A percentile compares a stretch with the other conserved stretches of the same genome.
These are phyloP conservation scores for Alternaria sp. DNA, from an alignment of 2,329 filamentous ascomycete genomes.

Conservation along the genomic window DNA sequence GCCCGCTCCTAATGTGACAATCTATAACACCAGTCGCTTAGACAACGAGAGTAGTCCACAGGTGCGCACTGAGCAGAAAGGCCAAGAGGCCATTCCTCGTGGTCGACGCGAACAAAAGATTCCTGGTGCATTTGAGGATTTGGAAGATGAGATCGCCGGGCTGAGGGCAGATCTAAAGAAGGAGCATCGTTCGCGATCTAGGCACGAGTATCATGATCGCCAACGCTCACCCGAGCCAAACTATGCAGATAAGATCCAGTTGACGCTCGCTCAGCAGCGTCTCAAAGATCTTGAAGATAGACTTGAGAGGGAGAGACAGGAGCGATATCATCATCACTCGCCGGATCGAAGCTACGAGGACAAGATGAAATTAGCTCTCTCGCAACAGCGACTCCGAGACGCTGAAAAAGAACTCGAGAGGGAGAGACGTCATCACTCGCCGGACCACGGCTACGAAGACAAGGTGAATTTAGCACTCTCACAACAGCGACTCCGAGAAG, in stretches of 20 bases:
- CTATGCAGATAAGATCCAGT: slow-evolving; percentile 17
- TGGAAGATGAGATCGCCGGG: slow-evolving; percentile 50
- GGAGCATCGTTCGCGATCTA: slow-evolving; percentile 38
- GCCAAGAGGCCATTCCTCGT: slow-evolving; percentile 36
- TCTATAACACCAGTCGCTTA: slow-evolving; percentile 56
- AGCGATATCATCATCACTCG: slow-evolving; percentile 30
- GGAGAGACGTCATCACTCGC: slow-evolving; percentile 34
- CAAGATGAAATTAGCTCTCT: slow-evolving; percentile 46
- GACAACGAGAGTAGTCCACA: slow-evolving; percentile 48
- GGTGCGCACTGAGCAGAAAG: slow-evolving; percentile 45
- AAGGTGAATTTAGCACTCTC: slow-evolving; percentile 49
- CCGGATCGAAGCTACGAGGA: slow-evolving; percentile 39
- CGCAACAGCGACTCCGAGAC: slow-evolving; percentile 50
- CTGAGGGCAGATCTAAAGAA: slow-evolving; percentile 39
- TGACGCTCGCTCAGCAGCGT: slow-evolving; percentile 18
- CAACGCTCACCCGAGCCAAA: slow-evolving; percentile 12
- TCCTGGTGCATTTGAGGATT: slow-evolving; percentile 44
- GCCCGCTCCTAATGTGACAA: slow-evolving; percentile 57
- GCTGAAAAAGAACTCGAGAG: slow-evolving; percentile 44
- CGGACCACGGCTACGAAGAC: slow-evolving; percentile 25
- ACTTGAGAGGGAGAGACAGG: slow-evolving; percentile 16
- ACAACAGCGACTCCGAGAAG: slow-evolving; percentile 49
- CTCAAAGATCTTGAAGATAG: slow-evolving; percentile 16
- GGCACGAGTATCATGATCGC: slow-evolving; percentile 34
- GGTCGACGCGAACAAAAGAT: slow-evolving; percentile 39